These are phyloP conservation scores for Saccharomyces cerevisiae DNA, from an alignment of 805 yeast genomes.

Conservation along the genomic window DNA sequence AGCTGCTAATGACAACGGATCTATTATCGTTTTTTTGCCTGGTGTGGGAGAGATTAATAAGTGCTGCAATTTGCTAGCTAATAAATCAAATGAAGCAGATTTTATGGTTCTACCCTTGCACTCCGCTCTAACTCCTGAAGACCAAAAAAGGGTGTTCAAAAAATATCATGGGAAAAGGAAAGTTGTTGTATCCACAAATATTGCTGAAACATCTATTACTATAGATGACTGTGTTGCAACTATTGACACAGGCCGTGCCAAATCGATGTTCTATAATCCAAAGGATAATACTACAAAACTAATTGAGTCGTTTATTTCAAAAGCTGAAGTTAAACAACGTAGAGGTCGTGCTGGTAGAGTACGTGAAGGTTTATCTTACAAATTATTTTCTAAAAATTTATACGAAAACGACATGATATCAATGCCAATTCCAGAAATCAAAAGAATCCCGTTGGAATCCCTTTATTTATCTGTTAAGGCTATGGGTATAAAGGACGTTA, in stretches of 20 bases:
- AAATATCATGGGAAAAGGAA: constrained; percentile 55
- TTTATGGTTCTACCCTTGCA: constrained; percentile 67
- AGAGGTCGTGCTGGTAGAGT: constrained; percentile 99
- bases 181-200: constrained; percentile 81
- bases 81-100: constrained; percentile 6
- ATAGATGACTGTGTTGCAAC: constrained; percentile 93
- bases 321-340: constrained; percentile 83
- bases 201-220: constrained; percentile 95
- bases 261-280: constrained; percentile 65
- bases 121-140: constrained; percentile 75
- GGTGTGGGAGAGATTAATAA: constrained; percentile 82
- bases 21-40: constrained; percentile 78
- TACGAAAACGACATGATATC: constrained; percentile 49
- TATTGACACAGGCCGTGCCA: constrained; percentile 79
- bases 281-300: constrained; percentile 59
- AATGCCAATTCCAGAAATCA: constrained; percentile 84
- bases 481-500: constrained; percentile 74
- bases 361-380: constrained; percentile 71
- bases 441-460: constrained; percentile 74
- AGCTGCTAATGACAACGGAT: constrained; percentile 44
- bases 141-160: constrained; percentile 70
- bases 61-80: constrained; percentile 33
- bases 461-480: constrained; percentile 77
- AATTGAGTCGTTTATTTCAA: constrained; percentile 78
- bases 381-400: constrained; percentile 60